These are phyloP conservation scores for Penicillium canariense DNA, from an alignment of 495 filamentous ascomycete genomes.

Conservation along the genomic window DNA sequence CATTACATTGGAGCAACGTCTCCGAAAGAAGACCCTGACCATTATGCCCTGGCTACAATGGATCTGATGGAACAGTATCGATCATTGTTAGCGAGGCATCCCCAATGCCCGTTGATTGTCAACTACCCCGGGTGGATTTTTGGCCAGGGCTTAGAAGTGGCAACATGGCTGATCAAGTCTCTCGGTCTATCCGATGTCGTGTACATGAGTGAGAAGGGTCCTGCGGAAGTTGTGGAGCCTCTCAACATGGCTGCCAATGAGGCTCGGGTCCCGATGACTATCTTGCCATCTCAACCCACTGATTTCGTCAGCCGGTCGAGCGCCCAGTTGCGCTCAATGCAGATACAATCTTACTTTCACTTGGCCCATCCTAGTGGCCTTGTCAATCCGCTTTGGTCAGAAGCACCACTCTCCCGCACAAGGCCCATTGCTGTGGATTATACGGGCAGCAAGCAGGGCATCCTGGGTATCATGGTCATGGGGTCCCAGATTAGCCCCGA, in stretches of 20 bases:
- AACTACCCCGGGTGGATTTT: slow-evolving; percentile 85
- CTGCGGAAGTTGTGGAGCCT: slow-evolving; percentile 59
- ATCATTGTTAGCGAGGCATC: slow-evolving; percentile 36
- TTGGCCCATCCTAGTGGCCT: slow-evolving; percentile 34
- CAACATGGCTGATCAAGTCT: slow-evolving; percentile 58
- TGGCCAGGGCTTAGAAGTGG: slow-evolving; percentile 68
- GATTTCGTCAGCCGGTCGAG: slow-evolving; percentile 63
- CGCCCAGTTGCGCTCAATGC: slow-evolving; percentile 71
- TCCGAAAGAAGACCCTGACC: slow-evolving; percentile 65
- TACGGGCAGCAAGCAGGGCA: slow-evolving; percentile 46
- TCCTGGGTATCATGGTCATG: slow-evolving; percentile 52
- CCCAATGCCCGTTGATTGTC: slow-evolving; percentile 64
- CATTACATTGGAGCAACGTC: slow-evolving; percentile 73
- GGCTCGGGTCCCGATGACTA: slow-evolving; percentile 37
- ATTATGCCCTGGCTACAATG: slow-evolving; percentile 65
- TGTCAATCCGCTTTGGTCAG: slow-evolving; percentile 45
- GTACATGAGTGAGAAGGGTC: slow-evolving; percentile 73
- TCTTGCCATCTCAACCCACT: slow-evolving; percentile 56
- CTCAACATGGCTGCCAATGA: slow-evolving; percentile 41
- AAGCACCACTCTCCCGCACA: slow-evolving; percentile 43
- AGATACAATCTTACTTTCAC: slow-evolving; percentile 79
- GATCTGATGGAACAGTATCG: slow-evolving; percentile 69
- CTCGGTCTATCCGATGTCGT: slow-evolving; percentile 58
- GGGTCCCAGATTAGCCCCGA: slow-evolving; percentile 48
- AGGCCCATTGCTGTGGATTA: slow-evolving; percentile 58